These are phyloP conservation scores for Capsicum rhomboideum DNA, from an alignment of 257 asterid species.

Conservation along the genomic window DNA sequence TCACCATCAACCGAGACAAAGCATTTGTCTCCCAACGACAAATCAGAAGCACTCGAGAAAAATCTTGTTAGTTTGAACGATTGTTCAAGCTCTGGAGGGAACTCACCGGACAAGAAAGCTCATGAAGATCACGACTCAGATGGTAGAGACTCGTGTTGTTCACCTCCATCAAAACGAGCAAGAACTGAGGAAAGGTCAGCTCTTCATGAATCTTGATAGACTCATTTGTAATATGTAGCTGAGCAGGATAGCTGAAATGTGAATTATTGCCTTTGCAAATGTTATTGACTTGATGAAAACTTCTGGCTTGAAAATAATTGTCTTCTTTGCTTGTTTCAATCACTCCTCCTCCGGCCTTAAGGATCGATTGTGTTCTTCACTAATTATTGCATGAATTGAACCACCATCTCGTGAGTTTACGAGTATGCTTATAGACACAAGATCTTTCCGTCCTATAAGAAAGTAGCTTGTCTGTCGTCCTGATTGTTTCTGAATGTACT, in stretches of 20 bases:
- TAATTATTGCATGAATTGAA: not conserved
- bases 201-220: not conserved
- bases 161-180: slow-evolving; percentile 30
- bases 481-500: not conserved
- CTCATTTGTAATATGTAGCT: not conserved
- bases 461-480: not conserved
- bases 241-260: not conserved
- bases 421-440: not conserved
- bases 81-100: slow-evolving; percentile 8
- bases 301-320: not conserved
- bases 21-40: slow-evolving; percentile 14
- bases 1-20: slow-evolving; percentile 9
- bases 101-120: slow-evolving; percentile 16
- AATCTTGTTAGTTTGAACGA: slow-evolving; percentile 4
- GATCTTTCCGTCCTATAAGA: not conserved
- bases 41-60: slow-evolving; percentile 18
- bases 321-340: not conserved
- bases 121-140: slow-evolving; percentile 19
- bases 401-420: not conserved
- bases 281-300: not conserved
- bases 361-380: not conserved
- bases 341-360: not conserved
- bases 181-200: slow-evolving; percentile 26
- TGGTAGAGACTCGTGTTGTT: not conserved
- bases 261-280: slow-evolving; percentile 7